These are phyloP conservation scores for Colletotrichum sp. DNA, from an alignment of 2,329 filamentous ascomycete species.

Conservation along the genomic window DNA sequence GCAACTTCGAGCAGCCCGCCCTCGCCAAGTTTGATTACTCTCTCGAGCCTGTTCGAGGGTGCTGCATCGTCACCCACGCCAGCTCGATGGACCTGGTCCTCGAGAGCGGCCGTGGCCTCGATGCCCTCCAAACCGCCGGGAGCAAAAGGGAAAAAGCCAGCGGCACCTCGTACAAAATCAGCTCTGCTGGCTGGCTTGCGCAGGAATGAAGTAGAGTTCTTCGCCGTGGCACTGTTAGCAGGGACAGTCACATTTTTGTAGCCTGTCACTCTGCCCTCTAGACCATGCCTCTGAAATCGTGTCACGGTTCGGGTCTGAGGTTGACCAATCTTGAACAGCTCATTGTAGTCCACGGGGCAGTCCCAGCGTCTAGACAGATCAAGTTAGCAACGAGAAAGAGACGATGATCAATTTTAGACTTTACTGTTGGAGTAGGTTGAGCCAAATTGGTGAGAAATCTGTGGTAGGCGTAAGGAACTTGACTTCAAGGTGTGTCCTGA, in stretches of 20 bases:
- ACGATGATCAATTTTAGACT: conserved; percentile 11
- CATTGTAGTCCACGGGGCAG: conserved; percentile 76
- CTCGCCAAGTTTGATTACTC: conserved; percentile 84
- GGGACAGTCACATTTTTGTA: conserved; percentile 95
- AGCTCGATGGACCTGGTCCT: conserved; percentile 68
- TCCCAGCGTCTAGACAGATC: conserved; percentile 70
- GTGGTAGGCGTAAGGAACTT: conserved; percentile 81
- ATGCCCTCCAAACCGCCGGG: conserved; percentile 89
- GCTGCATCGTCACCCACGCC: conserved; percentile 45
- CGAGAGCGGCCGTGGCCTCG: conserved; percentile 82
- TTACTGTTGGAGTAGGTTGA: conserved; percentile 84
- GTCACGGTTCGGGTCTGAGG: conserved; percentile 96
- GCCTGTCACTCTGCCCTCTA: conserved; percentile 90
- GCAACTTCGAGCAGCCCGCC: conserved; percentile 81
- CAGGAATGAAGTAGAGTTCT: conserved; percentile 89
- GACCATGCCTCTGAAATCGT: conserved; percentile 86
- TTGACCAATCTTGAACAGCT: conserved; percentile 84
- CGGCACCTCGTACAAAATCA: conserved; percentile 91
- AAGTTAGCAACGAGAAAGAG: not conserved
- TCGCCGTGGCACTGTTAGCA: conserved; percentile 86
- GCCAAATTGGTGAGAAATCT: conserved; percentile 82
- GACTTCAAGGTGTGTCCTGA: conserved; percentile 75
- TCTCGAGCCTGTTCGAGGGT: conserved; percentile 67
- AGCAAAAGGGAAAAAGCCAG: conserved; percentile 93
- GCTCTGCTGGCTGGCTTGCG: conserved; percentile 85